Evolutionary conservation across 352 stramenopile species (phyloP), one percentile per base, ranked within the genome.

Genomic region (Poterioochromonas sp.): DNA sequence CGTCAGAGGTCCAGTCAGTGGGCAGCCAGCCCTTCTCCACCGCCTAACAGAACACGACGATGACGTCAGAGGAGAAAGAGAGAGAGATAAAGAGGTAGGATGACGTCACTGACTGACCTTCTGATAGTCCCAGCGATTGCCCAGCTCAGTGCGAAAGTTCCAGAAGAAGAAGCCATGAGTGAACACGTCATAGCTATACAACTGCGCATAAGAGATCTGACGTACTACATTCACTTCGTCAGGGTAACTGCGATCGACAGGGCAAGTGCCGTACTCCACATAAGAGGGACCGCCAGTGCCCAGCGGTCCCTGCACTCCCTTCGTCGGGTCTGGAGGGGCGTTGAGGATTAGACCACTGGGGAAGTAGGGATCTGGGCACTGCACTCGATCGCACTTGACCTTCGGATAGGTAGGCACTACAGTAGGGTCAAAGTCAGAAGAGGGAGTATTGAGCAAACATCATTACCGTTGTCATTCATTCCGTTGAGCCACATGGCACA

Each of bases 121-220:
- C 78, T 96, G 84, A 78, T 95, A 96, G 68, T 88, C 91, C 92
- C 92, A 97, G n/a, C 87, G 84, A 29, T 88, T 87, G 49, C 90
- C 90, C 18, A 96, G 82, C 82, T 97, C 92, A 0, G 91, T 96
- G 79, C 93, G 90, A 83, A 96, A 97, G 80, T 96, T 97, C 92
- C 91, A 96, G 80, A 96, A 97, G 85, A 94, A 96, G 83, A 91
- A 94, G n/a, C 92, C 92, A 83, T 97, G 91, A 37, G 90, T 90
- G 39, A 94, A 83, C 1, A 80, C 78, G 0, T 87, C 88, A 78
- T 94, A 96, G 2, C 89, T 88, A 79, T 92, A 92, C 40, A 96
- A 90, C 82, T 97, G 95, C 82, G 95, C 95, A n/a, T 89, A 69
- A 47, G 88, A 89, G 11, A 97, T 43, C 2, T 22, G 5, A 41